Evolutionary conservation across 2,329 filamentous ascomycete genomes (phyloP).

Genomic region (Capronia coronata): DNA sequence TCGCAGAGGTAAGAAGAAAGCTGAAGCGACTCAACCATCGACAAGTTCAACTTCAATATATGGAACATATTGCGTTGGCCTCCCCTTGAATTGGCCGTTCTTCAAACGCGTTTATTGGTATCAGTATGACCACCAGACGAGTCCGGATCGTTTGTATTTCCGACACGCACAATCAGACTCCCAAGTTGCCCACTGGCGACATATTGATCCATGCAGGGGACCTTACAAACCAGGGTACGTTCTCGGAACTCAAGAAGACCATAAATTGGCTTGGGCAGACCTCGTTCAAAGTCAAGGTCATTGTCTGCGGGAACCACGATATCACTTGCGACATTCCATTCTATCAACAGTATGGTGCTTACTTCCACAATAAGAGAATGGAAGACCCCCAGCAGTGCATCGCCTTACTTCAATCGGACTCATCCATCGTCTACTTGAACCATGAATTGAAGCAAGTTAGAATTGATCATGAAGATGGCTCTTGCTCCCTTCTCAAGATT

Average conservation of each 20-base stretch:
- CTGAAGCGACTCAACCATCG: neutral
- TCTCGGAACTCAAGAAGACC: conserved; percentile 37
- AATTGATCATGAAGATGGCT: conserved; percentile 41
- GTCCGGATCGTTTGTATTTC: conserved; percentile 39
- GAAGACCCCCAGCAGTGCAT: conserved; percentile 43
- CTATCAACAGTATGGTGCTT: conserved; percentile 38
- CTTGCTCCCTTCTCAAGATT: conserved; percentile 47
- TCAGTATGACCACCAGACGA: conserved; percentile 18
- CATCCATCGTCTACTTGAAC: conserved; percentile 47
- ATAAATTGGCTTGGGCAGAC: conserved; percentile 41
- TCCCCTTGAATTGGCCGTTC: neutral
- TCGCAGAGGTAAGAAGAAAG: neutral
- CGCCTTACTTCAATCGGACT: conserved; percentile 38
- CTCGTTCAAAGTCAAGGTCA: conserved; percentile 41
- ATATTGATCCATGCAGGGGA: conserved; percentile 47
- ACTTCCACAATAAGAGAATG: conserved; percentile 41
- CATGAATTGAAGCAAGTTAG: conserved; percentile 43
- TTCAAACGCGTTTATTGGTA: neutral
- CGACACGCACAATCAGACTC: conserved; percentile 41
- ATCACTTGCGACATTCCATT: conserved; percentile 33
- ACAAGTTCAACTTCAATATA: neutral
- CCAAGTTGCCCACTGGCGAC: conserved; percentile 39
- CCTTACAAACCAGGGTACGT: conserved; percentile 43
- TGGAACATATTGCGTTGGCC: neutral
- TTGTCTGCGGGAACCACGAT: conserved; percentile 47